Conservation (phyloP, 768 basidiomycete genomes). For the Megacollybia marginata region DNA sequence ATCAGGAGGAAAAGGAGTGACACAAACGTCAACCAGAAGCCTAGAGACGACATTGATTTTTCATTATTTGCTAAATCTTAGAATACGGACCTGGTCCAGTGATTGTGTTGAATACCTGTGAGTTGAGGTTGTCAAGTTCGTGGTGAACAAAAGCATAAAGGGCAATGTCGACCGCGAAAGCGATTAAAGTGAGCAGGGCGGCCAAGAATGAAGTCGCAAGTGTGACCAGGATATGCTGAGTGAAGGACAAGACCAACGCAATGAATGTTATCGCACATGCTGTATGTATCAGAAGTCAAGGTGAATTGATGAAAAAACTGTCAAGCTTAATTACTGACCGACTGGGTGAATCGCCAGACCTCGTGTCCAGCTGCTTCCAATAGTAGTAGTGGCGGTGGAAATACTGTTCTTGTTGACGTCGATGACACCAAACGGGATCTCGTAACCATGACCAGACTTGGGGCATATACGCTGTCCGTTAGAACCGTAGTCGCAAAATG, state of each 20-base stretch:
- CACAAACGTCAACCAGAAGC: slow-evolving; percentile 72
- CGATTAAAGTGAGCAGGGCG: slow-evolving; percentile 58
- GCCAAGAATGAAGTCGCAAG: slow-evolving; percentile 64
- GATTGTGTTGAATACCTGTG: slow-evolving; percentile 35
- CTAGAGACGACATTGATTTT: slow-evolving; percentile 21
- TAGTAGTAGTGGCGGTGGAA: slow-evolving; percentile 29
- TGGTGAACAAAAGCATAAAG: slow-evolving; percentile 57
- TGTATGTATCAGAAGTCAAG: slow-evolving; percentile 11
- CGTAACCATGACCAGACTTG: slow-evolving; percentile 50
- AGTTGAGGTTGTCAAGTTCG: slow-evolving; percentile 42
- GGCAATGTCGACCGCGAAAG: slow-evolving; percentile 73
- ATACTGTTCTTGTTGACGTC: slow-evolving; percentile 23
- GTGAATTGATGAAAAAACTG: background rate
- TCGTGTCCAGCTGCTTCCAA: slow-evolving; percentile 59
- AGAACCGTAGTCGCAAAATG: slow-evolving; percentile 47
- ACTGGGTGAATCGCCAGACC: slow-evolving; percentile 72
- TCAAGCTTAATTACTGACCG: slow-evolving; percentile 34
- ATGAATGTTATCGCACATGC: slow-evolving; percentile 52
- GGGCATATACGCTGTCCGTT: slow-evolving; percentile 43
- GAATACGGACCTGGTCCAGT: slow-evolving; percentile 53
- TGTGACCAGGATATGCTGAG: slow-evolving; percentile 38
- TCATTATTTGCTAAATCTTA: background rate
- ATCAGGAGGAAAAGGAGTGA: slow-evolving; percentile 55
- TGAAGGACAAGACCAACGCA: slow-evolving; percentile 42
- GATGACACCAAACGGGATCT: slow-evolving; percentile 32